Base-by-base conservation (phyloP, 768 basidiomycete species). In the Heimioporus sp. region DNA sequence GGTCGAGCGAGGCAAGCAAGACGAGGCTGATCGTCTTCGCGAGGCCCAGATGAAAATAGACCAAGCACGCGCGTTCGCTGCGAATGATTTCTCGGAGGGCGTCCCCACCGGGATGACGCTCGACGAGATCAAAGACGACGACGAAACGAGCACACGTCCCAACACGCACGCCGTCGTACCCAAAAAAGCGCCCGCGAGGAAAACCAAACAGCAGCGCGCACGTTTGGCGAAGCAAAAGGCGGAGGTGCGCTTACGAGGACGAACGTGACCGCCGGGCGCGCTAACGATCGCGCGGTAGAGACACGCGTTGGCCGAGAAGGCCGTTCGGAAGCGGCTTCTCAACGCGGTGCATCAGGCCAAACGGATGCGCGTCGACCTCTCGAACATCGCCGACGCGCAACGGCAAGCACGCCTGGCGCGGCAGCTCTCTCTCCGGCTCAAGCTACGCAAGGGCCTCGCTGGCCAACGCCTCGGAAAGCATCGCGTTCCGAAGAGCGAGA, bases 381-480 rank as follows among this genome's bases (percentile, higher is more conserved):
- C 72, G 30, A 72, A 70, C 51, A 59, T 67, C 2, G 52, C 70
- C 35, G 62, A 71, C 4, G 54, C 59, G 3, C 80, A 78, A 6
- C 78, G 71, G 35, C 68, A 72, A 34, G 64, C 68, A 8, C 66
- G 55, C 10, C 37, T 70, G 4, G 66, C 57, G 15, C 79, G 78
- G 16, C 78, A 75, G 20, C 64, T 73, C 2, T 73, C 72, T 1
- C 57, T 73, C 56, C 63, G 72, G 47, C 76, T 83, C 53, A 83
- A 77, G 54, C 67, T 86, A 43, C 80, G 75, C 62, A 73, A 70
- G 37, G 91, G 93, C 9, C 66, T 93, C 12, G 82, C 76, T 0
- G 94, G 94, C 0, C 78, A 82, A 66, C 82, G 78, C 61, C 62
- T 97, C 0, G 95, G 95, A 9, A 94, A 85, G 66, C 85, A 95